Percentiles rank a stretch among this genome's conserved stretches.
Conservation (phyloP, 306 rosid genomes). For the Lathyrus sativus region DNA sequence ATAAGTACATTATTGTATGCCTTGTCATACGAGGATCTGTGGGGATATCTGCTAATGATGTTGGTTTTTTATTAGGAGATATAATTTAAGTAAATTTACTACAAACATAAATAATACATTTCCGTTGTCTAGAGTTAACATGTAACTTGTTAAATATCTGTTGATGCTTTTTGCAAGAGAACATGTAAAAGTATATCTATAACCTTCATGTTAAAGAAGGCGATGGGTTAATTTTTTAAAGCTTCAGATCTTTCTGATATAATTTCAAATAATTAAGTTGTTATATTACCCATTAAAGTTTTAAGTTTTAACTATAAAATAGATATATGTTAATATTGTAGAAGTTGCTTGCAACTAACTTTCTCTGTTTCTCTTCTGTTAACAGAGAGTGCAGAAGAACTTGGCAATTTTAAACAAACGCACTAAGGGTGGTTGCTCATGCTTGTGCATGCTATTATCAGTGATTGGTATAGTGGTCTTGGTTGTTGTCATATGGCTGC, state of each 20-base stretch:
- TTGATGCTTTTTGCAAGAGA: slow-evolving; percentile 9
- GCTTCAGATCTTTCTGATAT: slow-evolving; percentile 10
- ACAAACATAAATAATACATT: not conserved
- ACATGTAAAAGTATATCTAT: not conserved
- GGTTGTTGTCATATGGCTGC: slow-evolving; percentile 61
- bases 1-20: not conserved
- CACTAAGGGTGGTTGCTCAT: slow-evolving; percentile 87
- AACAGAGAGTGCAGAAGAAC: slow-evolving; percentile 94
- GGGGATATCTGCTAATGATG: slow-evolving; percentile 10
- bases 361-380: slow-evolving; percentile 33
- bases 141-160: not conserved
- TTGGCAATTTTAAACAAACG: slow-evolving; percentile 88
- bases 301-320: slow-evolving; percentile 5
- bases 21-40: slow-evolving; percentile 12
- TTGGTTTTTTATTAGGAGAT: not conserved
- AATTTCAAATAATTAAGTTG: slow-evolving; percentile 6
- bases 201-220: not conserved
- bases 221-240: not conserved
- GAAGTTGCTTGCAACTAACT: slow-evolving; percentile 28
- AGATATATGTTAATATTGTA: slow-evolving; percentile 16
- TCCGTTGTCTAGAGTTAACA: not conserved
- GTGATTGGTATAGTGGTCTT: slow-evolving; percentile 78
- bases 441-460: slow-evolving; percentile 83
- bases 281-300: not conserved
- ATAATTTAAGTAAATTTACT: slow-evolving; percentile 4